phyloP scores from a whole-genome alignment of 2,329 filamentous ascomycete genomes.

The Talaromyces sp. region DNA sequence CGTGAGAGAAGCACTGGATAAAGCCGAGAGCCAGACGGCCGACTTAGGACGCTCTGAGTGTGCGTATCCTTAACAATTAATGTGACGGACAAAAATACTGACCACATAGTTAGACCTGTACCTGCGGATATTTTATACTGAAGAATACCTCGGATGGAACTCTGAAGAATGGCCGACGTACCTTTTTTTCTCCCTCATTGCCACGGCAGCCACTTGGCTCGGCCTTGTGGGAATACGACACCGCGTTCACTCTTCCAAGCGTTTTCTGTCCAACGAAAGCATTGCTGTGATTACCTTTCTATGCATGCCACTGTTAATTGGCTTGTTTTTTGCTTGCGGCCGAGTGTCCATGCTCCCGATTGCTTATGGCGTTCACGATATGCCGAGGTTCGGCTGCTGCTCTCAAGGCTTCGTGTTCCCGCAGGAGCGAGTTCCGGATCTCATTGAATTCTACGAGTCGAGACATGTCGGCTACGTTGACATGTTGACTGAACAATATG shows the following conservation, averaged over 20 bases:
- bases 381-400: slow-evolving; percentile 42
- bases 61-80: slow-evolving; percentile 3
- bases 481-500: slow-evolving; percentile 39
- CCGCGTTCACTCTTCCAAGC: slow-evolving; percentile 6
- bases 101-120: slow-evolving; percentile 29
- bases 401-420: slow-evolving; percentile 43
- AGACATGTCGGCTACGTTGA: slow-evolving; percentile 31
- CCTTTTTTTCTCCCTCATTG: slow-evolving; percentile 27
- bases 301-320: slow-evolving; percentile 24
- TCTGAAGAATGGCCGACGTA: slow-evolving; percentile 38
- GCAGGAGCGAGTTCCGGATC: slow-evolving; percentile 21
- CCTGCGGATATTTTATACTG: slow-evolving; percentile 45
- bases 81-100: background rate
- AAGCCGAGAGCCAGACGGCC: slow-evolving; percentile 26
- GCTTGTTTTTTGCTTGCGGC: slow-evolving; percentile 37
- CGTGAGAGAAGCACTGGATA: slow-evolving; percentile 25
- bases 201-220: slow-evolving; percentile 3
- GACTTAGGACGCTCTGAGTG: slow-evolving; percentile 21
- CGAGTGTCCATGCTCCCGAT: slow-evolving; percentile 34
- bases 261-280: slow-evolving; percentile 16
- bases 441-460: slow-evolving; percentile 29
- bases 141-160: slow-evolving; percentile 45
- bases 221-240: slow-evolving; percentile 12
- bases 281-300: slow-evolving; percentile 26
- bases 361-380: slow-evolving; percentile 32